Evolutionary conservation across 2,329 filamentous ascomycete genomes (phyloP).

Genomic region (Curvularia sp.): DNA sequence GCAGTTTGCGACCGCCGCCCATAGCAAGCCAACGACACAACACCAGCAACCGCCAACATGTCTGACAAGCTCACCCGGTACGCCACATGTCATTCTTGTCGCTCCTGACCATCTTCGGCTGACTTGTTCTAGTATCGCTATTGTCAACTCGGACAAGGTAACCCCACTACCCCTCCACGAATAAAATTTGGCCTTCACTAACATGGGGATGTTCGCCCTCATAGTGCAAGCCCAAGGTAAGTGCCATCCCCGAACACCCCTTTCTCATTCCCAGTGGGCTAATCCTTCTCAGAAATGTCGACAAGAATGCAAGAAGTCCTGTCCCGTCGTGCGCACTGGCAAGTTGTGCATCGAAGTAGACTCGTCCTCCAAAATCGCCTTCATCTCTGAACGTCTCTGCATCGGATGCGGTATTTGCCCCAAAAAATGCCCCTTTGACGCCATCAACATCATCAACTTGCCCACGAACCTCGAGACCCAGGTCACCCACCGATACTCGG

Average conservation of each 20-base stretch:
- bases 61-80: slow-evolving; percentile 95
- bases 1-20: slow-evolving; percentile 13
- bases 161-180: slow-evolving; percentile 52
- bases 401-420: slow-evolving; percentile 99
- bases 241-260: slow-evolving; percentile 25
- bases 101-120: slow-evolving; percentile 17
- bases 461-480: slow-evolving; percentile 98
- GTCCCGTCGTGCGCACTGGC: slow-evolving; percentile 94
- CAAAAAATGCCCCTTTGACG: slow-evolving; percentile 98
- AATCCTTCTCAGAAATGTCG: slow-evolving; percentile 80
- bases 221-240: slow-evolving; percentile 87
- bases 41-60: slow-evolving; percentile 61
- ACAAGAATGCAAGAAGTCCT: slow-evolving; percentile 99
- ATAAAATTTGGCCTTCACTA: slow-evolving; percentile 44
- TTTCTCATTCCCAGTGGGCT: slow-evolving; percentile 25
- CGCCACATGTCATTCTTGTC: slow-evolving; percentile 36
- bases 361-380: slow-evolving; percentile 88
- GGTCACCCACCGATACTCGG: slow-evolving; percentile 97
- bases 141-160: slow-evolving; percentile 98
- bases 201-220: slow-evolving; percentile 52
- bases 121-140: slow-evolving; percentile 74
- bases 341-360: slow-evolving; percentile 97
- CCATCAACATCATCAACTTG: slow-evolving; percentile 99
- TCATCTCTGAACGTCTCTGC: slow-evolving; percentile 94
- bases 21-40: slow-evolving; percentile 16